Evolutionary conservation across 2,329 filamentous ascomycete species (phyloP).

Genomic region (Fusarium brachygibbosum): DNA sequence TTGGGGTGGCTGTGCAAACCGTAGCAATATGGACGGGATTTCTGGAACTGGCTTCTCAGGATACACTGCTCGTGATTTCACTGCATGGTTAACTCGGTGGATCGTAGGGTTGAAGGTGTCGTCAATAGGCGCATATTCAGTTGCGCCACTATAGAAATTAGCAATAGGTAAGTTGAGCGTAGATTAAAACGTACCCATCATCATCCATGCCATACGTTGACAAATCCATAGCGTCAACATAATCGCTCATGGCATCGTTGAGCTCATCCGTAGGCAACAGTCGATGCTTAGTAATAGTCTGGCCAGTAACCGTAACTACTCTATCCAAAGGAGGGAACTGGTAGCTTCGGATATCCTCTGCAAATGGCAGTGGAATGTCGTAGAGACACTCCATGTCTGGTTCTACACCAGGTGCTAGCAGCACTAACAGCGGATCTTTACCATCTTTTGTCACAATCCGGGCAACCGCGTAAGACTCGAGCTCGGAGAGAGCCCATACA

Average conservation of each 20-base stretch:
- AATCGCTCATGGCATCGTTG: slow-evolving; percentile 85
- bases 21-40: slow-evolving; percentile 73
- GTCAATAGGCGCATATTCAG: slow-evolving; percentile 82
- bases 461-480: slow-evolving; percentile 88
- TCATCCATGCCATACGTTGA: slow-evolving; percentile 79
- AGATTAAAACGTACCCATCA: slow-evolving; percentile 69
- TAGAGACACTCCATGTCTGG: slow-evolving; percentile 85
- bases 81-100: slow-evolving; percentile 89
- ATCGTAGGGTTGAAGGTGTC: slow-evolving; percentile 87
- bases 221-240: slow-evolving; percentile 94
- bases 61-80: slow-evolving; percentile 84
- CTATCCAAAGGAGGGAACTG: slow-evolving; percentile 91
- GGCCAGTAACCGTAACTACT: slow-evolving; percentile 88
- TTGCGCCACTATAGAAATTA: slow-evolving; percentile 54
- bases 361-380: slow-evolving; percentile 91
- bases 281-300: slow-evolving; percentile 82
- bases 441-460: slow-evolving; percentile 87
- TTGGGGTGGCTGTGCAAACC: slow-evolving; percentile 79
- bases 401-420: slow-evolving; percentile 86
- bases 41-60: slow-evolving; percentile 74
- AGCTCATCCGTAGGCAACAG: slow-evolving; percentile 83
- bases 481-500: slow-evolving; percentile 86
- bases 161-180: background rate
- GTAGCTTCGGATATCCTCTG: slow-evolving; percentile 92
- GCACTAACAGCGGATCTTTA: slow-evolving; percentile 80